These are phyloP conservation scores for Rubia tinctorum DNA, from an alignment of 305 asterid species.

Conservation along the genomic window DNA sequence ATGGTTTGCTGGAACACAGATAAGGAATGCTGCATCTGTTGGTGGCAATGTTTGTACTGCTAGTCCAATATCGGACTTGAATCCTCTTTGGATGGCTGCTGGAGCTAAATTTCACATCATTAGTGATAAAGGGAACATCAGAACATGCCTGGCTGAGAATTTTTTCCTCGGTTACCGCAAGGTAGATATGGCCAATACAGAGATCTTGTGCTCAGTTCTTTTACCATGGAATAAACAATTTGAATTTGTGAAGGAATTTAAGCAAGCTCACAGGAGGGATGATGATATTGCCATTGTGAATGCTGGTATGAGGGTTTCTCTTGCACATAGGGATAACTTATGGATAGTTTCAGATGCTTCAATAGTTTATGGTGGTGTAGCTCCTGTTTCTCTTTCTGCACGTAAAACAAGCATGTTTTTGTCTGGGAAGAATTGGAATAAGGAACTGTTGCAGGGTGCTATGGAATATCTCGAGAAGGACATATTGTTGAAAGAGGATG, in stretches of 20 bases:
- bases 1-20: constrained; percentile 97
- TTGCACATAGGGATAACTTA: constrained; percentile 49
- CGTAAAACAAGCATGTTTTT: constrained; percentile 53
- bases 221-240: constrained; percentile 73
- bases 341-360: constrained; percentile 83
- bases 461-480: constrained; percentile 62
- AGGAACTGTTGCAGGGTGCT: constrained; percentile 60
- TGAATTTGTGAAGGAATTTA: constrained; percentile 86
- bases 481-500: constrained; percentile 71
- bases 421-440: constrained; percentile 68
- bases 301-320: constrained; percentile 82
- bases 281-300: constrained; percentile 97
- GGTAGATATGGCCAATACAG: constrained; percentile 68
- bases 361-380: constrained; percentile 88
- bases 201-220: constrained; percentile 69
- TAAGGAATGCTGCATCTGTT: constrained; percentile 77
- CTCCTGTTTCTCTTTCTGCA: constrained; percentile 69
- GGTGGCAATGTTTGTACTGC: constrained; percentile 99
- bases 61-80: constrained; percentile 95
- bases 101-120: constrained; percentile 65
- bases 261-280: constrained; percentile 94
- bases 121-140: constrained; percentile 55
- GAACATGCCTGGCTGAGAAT: constrained; percentile 58
- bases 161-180: constrained; percentile 86
- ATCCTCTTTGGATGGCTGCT: constrained; percentile 93